Evolutionary conservation across 2,329 filamentous ascomycete species (phyloP).

Genomic region (Phialocephala subalpina): DNA sequence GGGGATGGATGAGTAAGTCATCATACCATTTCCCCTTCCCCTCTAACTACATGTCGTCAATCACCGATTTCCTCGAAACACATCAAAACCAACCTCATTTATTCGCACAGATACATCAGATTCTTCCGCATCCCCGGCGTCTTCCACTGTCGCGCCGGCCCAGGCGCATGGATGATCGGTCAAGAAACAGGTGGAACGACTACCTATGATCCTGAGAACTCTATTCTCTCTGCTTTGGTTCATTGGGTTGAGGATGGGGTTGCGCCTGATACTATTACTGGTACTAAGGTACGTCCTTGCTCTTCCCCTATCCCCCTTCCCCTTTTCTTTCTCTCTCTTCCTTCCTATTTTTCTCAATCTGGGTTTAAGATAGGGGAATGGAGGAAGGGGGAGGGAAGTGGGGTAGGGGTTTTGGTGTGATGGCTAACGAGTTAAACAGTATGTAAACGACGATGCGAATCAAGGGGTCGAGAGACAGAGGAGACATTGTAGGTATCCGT

Average conservation of each 20-base stretch:
- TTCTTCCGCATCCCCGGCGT: conserved; percentile 61
- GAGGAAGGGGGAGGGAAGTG: not conserved
- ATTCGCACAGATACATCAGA: conserved; percentile 57
- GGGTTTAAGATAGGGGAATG: no score
- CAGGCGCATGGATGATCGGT: conserved; percentile 51
- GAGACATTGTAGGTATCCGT: conserved; percentile 50
- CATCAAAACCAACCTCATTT: no score
- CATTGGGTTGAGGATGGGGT: conserved; percentile 52
- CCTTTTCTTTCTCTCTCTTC: not conserved
- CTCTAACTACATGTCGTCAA: no score
- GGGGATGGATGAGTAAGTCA: conserved; percentile 45
- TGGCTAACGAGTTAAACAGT: not conserved
- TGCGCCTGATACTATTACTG: conserved; percentile 52
- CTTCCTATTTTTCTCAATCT: no score
- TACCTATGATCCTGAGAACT: conserved; percentile 71
- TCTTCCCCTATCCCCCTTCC: not conserved
- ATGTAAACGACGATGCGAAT: not conserved
- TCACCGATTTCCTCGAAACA: no score
- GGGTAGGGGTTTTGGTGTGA: not conserved
- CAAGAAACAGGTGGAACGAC: conserved; percentile 65
- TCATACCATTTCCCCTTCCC: not conserved
- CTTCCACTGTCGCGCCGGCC: conserved; percentile 57
- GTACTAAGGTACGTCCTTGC: not conserved
- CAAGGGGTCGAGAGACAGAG: conserved; percentile 51
- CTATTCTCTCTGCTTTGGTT: conserved; percentile 55